Base-by-base conservation (phyloP, 2,329 filamentous ascomycete species). In the Pseudopithomyces maydicus region DNA sequence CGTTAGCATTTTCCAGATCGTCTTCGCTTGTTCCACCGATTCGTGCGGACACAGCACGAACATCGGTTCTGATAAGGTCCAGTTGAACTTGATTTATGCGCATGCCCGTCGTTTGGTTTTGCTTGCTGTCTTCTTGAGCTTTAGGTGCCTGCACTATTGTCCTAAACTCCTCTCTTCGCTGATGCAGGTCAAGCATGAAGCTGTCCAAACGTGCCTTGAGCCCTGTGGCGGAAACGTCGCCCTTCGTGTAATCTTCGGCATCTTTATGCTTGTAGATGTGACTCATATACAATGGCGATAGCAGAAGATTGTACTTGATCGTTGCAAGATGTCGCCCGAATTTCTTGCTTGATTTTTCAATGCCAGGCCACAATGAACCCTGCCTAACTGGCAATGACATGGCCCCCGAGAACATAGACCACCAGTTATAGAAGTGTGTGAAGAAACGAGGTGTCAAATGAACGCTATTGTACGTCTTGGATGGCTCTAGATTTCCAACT, bases 251-350 rank as follows among this genome's bases (percentile, higher is more conserved):
- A 58, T 97, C 92, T 70, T 97, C 94, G 0, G 87, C 87, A 70
- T 99, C 95, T 74, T 97, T 97, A 79, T 99, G 95, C 76, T 97
- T 98, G 80, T 99, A 99, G 32, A 99, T 92, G 68, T 99, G 95
- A 66, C 93, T 96, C 61, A 99, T 85, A 75, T 96, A 99, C 2
- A 99, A 80, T 0, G 95, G 95, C 2, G 95, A 96, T 15, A 99
- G 81, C 2, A 98, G 83, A 20, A 99, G 80, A 61, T 94, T 97
- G 79, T 98, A 98, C 80, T 99, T 99, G 81, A 99, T 93, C 8
- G 96, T 99, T n/a, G 92, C 94, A 59, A 99, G 81, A 77, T 99
- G 96, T 48, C 95, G 87, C 14, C 94, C 94, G 74, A 99, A 99
- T 74, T 99, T 99, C 79, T 99, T 99, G 81, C 92, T 97, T 44